Percentiles rank a stretch among this genome's conserved stretches.
phyloP scores from a whole-genome alignment of 2,329 filamentous ascomycete species.

The Arthrobotrys sphaeroides region DNA sequence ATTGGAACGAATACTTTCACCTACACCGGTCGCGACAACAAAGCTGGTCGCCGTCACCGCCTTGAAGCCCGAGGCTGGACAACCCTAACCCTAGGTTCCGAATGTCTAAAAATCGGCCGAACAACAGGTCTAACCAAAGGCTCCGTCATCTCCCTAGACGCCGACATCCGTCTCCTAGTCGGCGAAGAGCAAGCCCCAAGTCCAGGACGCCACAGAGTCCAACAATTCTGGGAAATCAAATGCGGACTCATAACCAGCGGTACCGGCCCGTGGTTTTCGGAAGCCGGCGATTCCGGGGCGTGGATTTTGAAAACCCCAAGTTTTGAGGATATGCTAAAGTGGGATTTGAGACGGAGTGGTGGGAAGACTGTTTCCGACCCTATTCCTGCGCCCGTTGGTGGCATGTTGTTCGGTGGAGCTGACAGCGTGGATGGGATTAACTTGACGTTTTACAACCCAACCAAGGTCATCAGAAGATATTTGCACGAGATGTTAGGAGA shows the following conservation, averaged over 20 bases:
- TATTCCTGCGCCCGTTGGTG: conserved; percentile 36
- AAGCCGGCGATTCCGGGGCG: conserved; percentile 33
- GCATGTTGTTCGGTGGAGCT: conserved; percentile 46
- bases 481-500: not conserved
- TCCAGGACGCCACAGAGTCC: not conserved
- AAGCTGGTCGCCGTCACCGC: conserved; percentile 29
- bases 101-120: conserved; percentile 41
- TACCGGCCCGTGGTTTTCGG: conserved; percentile 40
- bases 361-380: conserved; percentile 2
- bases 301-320: conserved; percentile 22
- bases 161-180: conserved; percentile 31
- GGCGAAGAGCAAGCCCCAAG: not conserved
- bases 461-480: conserved; percentile 11
- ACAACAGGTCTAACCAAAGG: conserved; percentile 44
- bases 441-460: conserved; percentile 45
- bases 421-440: conserved; percentile 51
- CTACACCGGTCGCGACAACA: conserved; percentile 41
- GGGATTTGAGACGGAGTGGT: conserved; percentile 27
- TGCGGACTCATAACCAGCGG: conserved; percentile 20
- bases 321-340: conserved; percentile 41
- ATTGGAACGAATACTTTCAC: conserved; percentile 50
- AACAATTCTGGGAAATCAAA: conserved; percentile 36
- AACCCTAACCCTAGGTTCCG: conserved; percentile 1
- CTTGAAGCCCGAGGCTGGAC: conserved; percentile 51
- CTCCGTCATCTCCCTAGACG: conserved; percentile 18